These are phyloP conservation scores for Blastobotrys arbuscula DNA, from an alignment of 1,139 yeast genomes.

Conservation along the genomic window DNA sequence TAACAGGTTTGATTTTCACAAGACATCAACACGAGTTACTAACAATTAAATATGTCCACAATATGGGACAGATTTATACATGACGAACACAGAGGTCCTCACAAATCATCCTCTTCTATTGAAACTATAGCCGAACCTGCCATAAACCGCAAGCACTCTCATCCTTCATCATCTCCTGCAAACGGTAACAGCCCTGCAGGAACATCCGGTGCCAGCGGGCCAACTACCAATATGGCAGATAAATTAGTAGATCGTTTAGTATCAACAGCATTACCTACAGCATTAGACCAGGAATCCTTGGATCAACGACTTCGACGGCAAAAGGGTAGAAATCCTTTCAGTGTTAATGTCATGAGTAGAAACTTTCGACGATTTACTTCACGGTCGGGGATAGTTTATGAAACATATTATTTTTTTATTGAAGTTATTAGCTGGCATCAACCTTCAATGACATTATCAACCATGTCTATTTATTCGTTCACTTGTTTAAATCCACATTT, in stretches of 20 bases:
- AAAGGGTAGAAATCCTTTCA: conserved; percentile 59
- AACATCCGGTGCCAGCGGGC: background rate
- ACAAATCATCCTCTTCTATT: background rate
- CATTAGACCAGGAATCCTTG: conserved; percentile 22
- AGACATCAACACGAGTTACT: too few species aligned
- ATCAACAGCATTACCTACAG: conserved; percentile 64
- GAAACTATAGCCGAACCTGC: background rate
- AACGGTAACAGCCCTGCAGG: background rate
- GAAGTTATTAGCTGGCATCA: conserved; percentile 64
- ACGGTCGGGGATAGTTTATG: conserved; percentile 51
- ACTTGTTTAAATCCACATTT: conserved; percentile 59
- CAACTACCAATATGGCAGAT: conserved; percentile 40
- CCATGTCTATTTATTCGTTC: conserved; percentile 51
- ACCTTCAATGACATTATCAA: conserved; percentile 57
- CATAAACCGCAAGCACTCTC: background rate
- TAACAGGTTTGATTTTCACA: too few species aligned
- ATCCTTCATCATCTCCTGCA: background rate
- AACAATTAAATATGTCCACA: background rate
- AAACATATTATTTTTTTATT: conserved; percentile 36
- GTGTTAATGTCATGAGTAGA: conserved; percentile 62
- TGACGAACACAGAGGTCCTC: background rate
- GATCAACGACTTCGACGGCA: conserved; percentile 42
- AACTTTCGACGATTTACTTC: conserved; percentile 64
- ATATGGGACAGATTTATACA: background rate
- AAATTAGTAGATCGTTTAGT: conserved; percentile 64